Base-by-base conservation (phyloP, 1,139 yeast species). In the Saccharomyces uvarum region DNA sequence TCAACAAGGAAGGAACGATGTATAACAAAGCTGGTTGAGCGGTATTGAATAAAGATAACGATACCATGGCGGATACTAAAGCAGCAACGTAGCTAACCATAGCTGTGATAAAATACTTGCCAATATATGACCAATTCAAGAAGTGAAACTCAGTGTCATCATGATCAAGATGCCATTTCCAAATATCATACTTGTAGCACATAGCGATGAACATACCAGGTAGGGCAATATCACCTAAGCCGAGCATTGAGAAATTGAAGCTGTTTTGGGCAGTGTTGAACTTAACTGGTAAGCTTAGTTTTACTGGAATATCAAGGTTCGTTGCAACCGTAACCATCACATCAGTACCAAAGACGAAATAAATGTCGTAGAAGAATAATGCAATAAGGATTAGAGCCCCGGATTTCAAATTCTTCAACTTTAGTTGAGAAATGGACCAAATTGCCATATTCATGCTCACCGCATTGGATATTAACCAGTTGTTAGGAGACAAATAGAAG, bases 21-120 rank as follows among this genome's bases (percentile, higher is more conserved):
- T 83, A 84, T 26, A 84, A 67, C 56, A 85, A 70, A 0, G 90
- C 90, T 0, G 90, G 90, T 67, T 84, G 90, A 1, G 84, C 88
- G 4, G 65, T 67, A 3, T 75, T 63, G 58, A 62, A 79, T 1
- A 64, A 53, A 49, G 71, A 70, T 56, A 78, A 67, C 1, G 75
- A 78, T 2, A 62, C 61, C 52, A 77, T 70, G 1, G 88, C 80
- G 1, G 68, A 53, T 0, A 69, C 42, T 50, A 84, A 66, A 0
- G 83, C 84, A 3, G 73, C 8, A 0, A 71, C 56, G 63, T 83
- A 85, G 6, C 63, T 56, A 1, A 58, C 7, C n/a, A 63, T 16
- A 2, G 62, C 52, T 2, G 58, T 55, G 9, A 54, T 47, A 28
- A 61, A 61, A 51, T 64, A 64, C 28, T 54, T 54, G 2, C 66